Percentiles rank a stretch among this genome's conserved stretches.
Conservation (phyloP, 345 rosid species). For the Cardamine resedifolia region DNA sequence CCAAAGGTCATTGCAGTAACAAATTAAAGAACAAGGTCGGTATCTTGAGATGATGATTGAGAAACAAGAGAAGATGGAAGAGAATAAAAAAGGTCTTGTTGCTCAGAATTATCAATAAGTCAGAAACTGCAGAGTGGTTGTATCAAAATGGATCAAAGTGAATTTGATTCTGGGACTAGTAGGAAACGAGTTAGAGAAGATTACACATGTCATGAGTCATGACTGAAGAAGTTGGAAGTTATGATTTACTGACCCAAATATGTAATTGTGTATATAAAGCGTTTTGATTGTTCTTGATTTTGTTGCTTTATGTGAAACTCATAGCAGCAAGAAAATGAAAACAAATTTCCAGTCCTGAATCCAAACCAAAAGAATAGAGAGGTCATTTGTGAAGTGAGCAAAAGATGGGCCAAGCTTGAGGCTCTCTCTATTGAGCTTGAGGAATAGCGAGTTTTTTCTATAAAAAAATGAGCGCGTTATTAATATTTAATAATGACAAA, state of each 20-base stretch:
- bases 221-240: not conserved
- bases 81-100: too few species aligned
- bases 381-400: too few species aligned
- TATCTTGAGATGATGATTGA: slow-evolving; percentile 59
- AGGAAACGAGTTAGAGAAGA: slow-evolving; percentile 45
- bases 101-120: slow-evolving; percentile 32
- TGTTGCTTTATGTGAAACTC: not conserved
- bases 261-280: not conserved
- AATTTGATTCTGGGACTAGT: slow-evolving; percentile 10
- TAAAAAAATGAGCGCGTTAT: too few species aligned
- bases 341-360: too few species aligned
- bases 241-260: too few species aligned
- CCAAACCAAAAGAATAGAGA: too few species aligned
- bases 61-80: slow-evolving; percentile 54
- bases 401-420: too few species aligned
- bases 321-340: not conserved
- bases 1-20: slow-evolving; percentile 30
- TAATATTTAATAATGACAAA: too few species aligned
- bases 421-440: too few species aligned
- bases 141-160: slow-evolving; percentile 8
- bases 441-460: too few species aligned
- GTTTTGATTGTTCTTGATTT: not conserved
- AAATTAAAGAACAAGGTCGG: slow-evolving; percentile 37
- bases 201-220: slow-evolving; percentile 27
- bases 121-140: slow-evolving; percentile 7